Evolutionary conservation across 2,329 filamentous ascomycete genomes (phyloP), one percentile per base, ranked within the genome.

Genomic region (Bipolaris gigantea): DNA sequence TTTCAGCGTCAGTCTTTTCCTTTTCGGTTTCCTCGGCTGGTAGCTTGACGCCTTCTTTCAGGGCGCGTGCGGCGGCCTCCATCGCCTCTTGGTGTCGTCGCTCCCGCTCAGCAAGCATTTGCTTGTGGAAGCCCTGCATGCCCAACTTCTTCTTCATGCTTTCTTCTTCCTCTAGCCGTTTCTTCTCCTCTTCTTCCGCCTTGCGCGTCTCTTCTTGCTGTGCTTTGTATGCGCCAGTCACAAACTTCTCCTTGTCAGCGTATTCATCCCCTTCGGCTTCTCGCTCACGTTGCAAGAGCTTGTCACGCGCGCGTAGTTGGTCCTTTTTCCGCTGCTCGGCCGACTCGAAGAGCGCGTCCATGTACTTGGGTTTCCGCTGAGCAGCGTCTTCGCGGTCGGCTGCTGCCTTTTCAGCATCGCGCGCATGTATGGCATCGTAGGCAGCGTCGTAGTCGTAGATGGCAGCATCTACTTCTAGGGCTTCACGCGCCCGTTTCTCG

Each of bases 391-490:
- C 78, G 40, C 79, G 78, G 42, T 79, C 77, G 6, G 80, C 80
- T 4, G 77, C 79, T 54, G 82, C 81, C 62, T 84, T 82, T 55
- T 85, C 81, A 15, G 85, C 83, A 3, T 70, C 67, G 13, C 75
- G 70, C 2, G 78, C 76, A 61, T 90, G 88, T 36, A 93, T 79
- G 1, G 87, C 88, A 64, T 93, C 89, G 76, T 91, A 92, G 19
- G 90, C 89, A 1, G 83, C 83, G 71, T 95, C 90, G 76, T 94
- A 95, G 75, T 94, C 90, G 78, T 92, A 94, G 62, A 94, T 86
- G 44, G 85, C 87, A 1, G 89, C 79, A 65, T 94, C 90, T 8
- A 88, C 70, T 55, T 84, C 81, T 57, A 85, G 80, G 2, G 89
- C 89, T 15, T 84, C 83, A 59, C 86, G 80, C 34, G 84, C 83